A percentile compares a stretch with the other conserved stretches of the same genome.
Conservation (phyloP, 2,329 filamentous ascomycete species). For the Claviceps quebecensis region DNA sequence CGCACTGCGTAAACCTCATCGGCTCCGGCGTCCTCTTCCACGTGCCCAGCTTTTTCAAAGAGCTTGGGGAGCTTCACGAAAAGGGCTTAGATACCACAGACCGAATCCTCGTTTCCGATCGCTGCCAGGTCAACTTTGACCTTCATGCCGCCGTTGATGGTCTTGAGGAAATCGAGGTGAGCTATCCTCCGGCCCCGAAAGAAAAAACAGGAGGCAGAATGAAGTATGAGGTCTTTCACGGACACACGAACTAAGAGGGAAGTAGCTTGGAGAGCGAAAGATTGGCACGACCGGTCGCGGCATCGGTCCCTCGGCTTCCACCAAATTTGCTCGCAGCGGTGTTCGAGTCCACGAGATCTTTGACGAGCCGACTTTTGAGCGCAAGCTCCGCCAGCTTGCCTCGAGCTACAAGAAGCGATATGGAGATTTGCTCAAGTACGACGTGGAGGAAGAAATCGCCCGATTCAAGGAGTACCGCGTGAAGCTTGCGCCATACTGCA, state of each 20-base stretch:
- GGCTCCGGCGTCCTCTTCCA: slow-evolving; percentile 57
- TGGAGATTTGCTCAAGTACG: slow-evolving; percentile 49
- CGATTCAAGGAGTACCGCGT: slow-evolving; percentile 45
- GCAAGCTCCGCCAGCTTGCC: slow-evolving; percentile 48
- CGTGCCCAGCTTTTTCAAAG: slow-evolving; percentile 28
- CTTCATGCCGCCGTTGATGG: slow-evolving; percentile 56
- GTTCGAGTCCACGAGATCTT: slow-evolving; percentile 57
- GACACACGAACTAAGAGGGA: not conserved
- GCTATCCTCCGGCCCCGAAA: slow-evolving; percentile 11
- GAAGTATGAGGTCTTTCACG: not conserved
- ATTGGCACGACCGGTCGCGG: slow-evolving; percentile 25
- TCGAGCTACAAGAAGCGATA: slow-evolving; percentile 50
- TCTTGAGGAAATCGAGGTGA: slow-evolving; percentile 44
- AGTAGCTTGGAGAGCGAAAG: slow-evolving; percentile 8
- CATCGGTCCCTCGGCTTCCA: slow-evolving; percentile 10
- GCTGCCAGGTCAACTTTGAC: slow-evolving; percentile 50
- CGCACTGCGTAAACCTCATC: slow-evolving; percentile 55
- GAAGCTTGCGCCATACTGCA: slow-evolving; percentile 43
- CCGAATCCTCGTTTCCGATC: slow-evolving; percentile 48
- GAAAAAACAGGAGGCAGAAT: not conserved
- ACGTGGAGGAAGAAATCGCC: slow-evolving; percentile 55
- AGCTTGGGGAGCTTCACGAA: slow-evolving; percentile 25
- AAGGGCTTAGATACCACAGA: slow-evolving; percentile 17
- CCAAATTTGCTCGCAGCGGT: slow-evolving; percentile 37
- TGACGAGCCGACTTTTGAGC: slow-evolving; percentile 49